A percentile compares a stretch with the other conserved stretches of the same genome.
phyloP scores from a whole-genome alignment of 768 basidiomycete species.

The Phylloporus sp. region DNA sequence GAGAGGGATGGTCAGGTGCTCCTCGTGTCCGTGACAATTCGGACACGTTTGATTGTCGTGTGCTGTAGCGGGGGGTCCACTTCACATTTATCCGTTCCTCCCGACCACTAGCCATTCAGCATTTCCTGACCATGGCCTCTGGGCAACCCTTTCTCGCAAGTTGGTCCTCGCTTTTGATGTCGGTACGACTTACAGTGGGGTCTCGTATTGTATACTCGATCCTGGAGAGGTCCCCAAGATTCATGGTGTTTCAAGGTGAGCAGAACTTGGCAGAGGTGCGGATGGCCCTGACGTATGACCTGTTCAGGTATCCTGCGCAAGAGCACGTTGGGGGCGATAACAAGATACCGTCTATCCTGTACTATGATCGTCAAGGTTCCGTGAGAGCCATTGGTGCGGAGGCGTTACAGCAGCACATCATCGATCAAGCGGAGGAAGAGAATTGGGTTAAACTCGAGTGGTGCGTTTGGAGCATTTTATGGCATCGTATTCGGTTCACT shows the following conservation, averaged over 20 bases:
- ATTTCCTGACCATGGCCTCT: too few relatives aligned
- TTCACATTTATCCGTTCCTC: too few relatives aligned
- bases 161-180: conserved; percentile 43
- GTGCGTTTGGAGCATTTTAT: conserved; percentile 19
- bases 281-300: background rate
- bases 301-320: conserved; percentile 43
- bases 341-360: conserved; percentile 27
- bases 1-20: too few relatives aligned
- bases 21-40: too few relatives aligned
- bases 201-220: conserved; percentile 34
- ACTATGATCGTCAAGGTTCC: conserved; percentile 39
- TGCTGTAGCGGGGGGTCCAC: too few relatives aligned
- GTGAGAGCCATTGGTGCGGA: conserved; percentile 44
- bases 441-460: conserved; percentile 38
- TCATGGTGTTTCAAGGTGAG: conserved; percentile 24
- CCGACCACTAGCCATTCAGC: too few relatives aligned
- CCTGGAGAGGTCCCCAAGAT: conserved; percentile 32
- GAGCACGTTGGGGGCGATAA: conserved; percentile 38
- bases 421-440: conserved; percentile 38
- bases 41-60: too few relatives aligned
- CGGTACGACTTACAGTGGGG: conserved; percentile 43
- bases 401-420: conserved; percentile 6
- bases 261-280: background rate
- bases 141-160: conserved; percentile 36
- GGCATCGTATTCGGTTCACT: too few relatives aligned